Conservation (phyloP, 2,329 filamentous ascomycete species). For the Harringtonia aguacate region DNA sequence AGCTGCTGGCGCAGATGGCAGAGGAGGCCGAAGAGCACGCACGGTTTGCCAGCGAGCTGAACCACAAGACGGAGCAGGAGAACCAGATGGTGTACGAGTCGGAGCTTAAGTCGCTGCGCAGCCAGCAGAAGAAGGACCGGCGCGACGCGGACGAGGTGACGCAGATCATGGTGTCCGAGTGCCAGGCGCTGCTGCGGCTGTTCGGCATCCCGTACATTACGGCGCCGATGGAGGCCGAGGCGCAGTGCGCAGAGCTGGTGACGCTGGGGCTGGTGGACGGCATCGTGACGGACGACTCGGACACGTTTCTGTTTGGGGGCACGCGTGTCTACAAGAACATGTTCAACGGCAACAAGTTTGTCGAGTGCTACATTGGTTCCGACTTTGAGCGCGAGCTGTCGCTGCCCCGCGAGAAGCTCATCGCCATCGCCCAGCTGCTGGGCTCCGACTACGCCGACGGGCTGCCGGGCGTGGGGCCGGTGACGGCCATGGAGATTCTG, state of each 20-base stretch:
- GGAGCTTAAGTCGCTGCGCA: constrained; percentile 76
- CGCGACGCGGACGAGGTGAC: constrained; percentile 95
- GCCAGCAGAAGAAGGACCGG: constrained; percentile 93
- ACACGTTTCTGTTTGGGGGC: constrained; percentile 93
- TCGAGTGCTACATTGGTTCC: constrained; percentile 80
- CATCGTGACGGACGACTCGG: constrained; percentile 94
- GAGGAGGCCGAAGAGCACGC: constrained; percentile 90
- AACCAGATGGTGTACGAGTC: constrained; percentile 73
- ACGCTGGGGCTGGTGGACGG: constrained; percentile 82
- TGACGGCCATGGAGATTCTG: constrained; percentile 88
- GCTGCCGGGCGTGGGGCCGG: constrained; percentile 79
- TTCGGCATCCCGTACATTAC: constrained; percentile 96
- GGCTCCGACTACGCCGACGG: constrained; percentile 95
- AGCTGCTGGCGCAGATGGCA: constrained; percentile 75
- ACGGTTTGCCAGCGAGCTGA: constrained; percentile 80
- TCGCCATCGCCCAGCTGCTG: constrained; percentile 79
- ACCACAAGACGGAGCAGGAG: constrained; percentile 59
- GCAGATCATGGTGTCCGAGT: constrained; percentile 91
- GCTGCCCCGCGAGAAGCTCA: constrained; percentile 75
- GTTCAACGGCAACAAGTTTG: constrained; percentile 97
- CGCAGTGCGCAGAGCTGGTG: constrained; percentile 90
- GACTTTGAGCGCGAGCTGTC: constrained; percentile 88
- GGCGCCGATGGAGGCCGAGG: constrained; percentile 97
- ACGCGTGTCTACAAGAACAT: constrained; percentile 98
- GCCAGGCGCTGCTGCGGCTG: constrained; percentile 76